Conservation (phyloP, 345 rosid species). For the Limnanthes douglasii region DNA sequence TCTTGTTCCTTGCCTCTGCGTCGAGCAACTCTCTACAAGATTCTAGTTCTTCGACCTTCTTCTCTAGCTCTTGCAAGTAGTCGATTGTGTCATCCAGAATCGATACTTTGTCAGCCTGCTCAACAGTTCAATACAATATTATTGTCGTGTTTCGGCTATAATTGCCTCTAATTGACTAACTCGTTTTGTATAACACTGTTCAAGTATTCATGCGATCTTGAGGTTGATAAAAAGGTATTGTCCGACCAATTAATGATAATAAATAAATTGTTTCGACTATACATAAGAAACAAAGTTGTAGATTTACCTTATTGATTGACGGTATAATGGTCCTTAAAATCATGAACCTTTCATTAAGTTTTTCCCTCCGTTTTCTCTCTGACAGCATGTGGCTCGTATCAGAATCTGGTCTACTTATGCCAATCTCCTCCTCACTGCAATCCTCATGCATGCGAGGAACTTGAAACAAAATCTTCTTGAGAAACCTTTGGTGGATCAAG, state of each 20-base stretch:
- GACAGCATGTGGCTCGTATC: conserved; percentile 22
- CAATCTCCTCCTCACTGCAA: conserved; percentile 21
- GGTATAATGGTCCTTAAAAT: conserved; percentile 60
- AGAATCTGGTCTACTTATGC: conserved; percentile 25
- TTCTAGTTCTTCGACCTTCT: conserved; percentile 51
- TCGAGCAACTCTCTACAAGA: conserved; percentile 22
- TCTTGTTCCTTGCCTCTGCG: conserved; percentile 13
- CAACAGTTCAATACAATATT: background rate
- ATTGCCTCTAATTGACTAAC: background rate
- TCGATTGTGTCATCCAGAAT: conserved; percentile 72
- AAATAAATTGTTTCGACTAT: conserved; percentile 1
- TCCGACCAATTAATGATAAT: too few relatives aligned
- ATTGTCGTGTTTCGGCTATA: background rate
- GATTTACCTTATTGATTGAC: conserved; percentile 47
- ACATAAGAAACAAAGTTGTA: background rate
- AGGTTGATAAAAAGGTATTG: too few relatives aligned
- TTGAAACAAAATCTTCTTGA: conserved; percentile 65
- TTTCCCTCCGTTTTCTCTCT: conserved; percentile 36
- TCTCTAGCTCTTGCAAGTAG: conserved; percentile 56
- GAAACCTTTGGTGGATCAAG: conserved; percentile 26
- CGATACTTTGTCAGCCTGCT: conserved; percentile 57
- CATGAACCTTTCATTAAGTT: conserved; percentile 35
- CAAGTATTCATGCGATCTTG: too few relatives aligned
- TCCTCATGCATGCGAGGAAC: conserved; percentile 47
- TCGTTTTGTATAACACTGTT: too few relatives aligned